Evolutionary conservation across 129 eudicot genomes (phyloP).

Genomic region (Pseudognaphalium luteoalbum): DNA sequence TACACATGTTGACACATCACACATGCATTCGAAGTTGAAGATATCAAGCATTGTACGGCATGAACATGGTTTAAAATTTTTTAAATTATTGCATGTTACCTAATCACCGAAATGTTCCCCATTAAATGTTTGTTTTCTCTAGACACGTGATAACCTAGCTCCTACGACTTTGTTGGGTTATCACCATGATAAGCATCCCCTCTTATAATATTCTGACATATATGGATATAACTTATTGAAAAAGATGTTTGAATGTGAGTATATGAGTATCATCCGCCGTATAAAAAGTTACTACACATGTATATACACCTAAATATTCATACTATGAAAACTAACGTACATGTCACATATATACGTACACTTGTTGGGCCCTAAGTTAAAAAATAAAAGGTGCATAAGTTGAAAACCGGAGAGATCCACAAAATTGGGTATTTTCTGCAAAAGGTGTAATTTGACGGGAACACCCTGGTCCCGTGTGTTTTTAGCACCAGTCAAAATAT

Average conservation of each 20-base stretch:
- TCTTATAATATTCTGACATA: background rate
- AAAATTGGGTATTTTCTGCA: too few relatives aligned
- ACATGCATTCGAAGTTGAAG: conserved; percentile 12
- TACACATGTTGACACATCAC: conserved; percentile 26
- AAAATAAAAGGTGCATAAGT: too few relatives aligned
- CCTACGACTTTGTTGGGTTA: background rate
- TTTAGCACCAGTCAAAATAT: too few relatives aligned
- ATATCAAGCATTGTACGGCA: conserved; percentile 31
- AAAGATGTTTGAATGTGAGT: background rate
- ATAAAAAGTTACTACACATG: background rate
- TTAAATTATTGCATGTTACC: conserved; percentile 29
- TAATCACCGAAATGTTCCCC: background rate
- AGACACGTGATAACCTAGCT: background rate
- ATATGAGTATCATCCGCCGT: background rate
- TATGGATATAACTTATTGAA: background rate
- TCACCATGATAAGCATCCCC: conserved; percentile 12
- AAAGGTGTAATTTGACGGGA: too few relatives aligned
- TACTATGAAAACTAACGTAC: too few relatives aligned
- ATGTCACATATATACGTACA: too few relatives aligned
- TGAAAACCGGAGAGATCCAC: too few relatives aligned
- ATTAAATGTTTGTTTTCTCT: background rate
- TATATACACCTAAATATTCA: too few relatives aligned
- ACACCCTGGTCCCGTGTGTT: too few relatives aligned
- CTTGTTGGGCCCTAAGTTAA: too few relatives aligned
- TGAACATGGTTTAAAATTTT: conserved; percentile 32